phyloP scores from a whole-genome alignment of 331 rosid species.

The Spiraea crenata region DNA sequence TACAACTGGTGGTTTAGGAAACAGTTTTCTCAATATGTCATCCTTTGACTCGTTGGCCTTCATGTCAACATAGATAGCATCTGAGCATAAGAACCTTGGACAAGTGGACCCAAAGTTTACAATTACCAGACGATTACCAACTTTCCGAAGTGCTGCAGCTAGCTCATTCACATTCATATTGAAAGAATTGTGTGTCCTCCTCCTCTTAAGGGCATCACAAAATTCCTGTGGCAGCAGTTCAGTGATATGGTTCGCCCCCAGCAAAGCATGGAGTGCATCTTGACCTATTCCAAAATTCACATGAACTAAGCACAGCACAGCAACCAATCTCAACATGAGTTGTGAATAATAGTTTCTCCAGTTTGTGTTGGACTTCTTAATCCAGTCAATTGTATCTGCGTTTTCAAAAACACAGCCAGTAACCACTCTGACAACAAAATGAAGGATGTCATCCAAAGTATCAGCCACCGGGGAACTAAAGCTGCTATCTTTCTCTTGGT shows the following conservation, averaged over 20 bases:
- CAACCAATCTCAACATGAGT: slow-evolving; percentile 45
- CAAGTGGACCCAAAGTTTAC: slow-evolving; percentile 28
- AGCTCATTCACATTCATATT: slow-evolving; percentile 18
- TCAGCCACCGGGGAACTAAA: not conserved
- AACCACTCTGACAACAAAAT: slow-evolving; percentile 18
- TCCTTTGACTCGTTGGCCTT: not conserved
- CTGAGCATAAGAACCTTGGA: slow-evolving; percentile 1
- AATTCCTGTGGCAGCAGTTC: slow-evolving; percentile 39
- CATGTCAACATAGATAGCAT: slow-evolving; percentile 30
- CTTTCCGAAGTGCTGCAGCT: slow-evolving; percentile 48
- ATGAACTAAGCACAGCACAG: slow-evolving; percentile 41
- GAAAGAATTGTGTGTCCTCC: not conserved
- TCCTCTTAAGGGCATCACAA: slow-evolving; percentile 19
- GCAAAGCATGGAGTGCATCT: slow-evolving; percentile 21
- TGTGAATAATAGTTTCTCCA: slow-evolving; percentile 26
- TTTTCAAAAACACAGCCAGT: slow-evolving; percentile 14
- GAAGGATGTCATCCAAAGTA: not conserved
- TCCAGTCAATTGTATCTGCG: slow-evolving; percentile 37
- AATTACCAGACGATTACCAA: slow-evolving; percentile 53
- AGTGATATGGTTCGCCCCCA: slow-evolving; percentile 18
- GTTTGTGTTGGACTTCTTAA: slow-evolving; percentile 13
- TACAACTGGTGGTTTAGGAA: slow-evolving; percentile 15
- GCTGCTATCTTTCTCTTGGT: slow-evolving; percentile 26
- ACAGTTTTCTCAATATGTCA: slow-evolving; percentile 20
- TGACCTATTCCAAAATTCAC: slow-evolving; percentile 29